Percentiles rank a stretch among this genome's conserved stretches.
phyloP scores from a whole-genome alignment of 2,329 filamentous ascomycete species.

The Penicillium sp. region DNA sequence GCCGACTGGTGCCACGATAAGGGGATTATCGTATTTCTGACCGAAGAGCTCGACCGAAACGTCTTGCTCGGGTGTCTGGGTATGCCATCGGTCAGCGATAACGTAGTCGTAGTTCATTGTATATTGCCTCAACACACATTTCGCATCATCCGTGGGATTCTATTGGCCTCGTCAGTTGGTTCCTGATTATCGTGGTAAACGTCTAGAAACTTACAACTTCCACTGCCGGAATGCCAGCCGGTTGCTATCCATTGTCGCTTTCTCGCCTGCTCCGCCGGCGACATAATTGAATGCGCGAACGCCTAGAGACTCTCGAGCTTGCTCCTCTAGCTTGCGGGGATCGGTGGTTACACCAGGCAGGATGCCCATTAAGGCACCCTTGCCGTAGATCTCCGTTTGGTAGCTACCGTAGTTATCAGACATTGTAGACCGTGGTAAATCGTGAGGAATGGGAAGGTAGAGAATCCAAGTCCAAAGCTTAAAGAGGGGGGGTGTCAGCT shows the following conservation, averaged over 20 bases:
- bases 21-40: slow-evolving; percentile 47
- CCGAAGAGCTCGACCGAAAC: slow-evolving; percentile 55
- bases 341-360: slow-evolving; percentile 58
- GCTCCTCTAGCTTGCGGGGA: slow-evolving; percentile 55
- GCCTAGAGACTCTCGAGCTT: slow-evolving; percentile 51
- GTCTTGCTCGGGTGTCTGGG: slow-evolving; percentile 41
- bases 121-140: slow-evolving; percentile 18
- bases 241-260: slow-evolving; percentile 60
- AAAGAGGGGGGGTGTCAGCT: not conserved
- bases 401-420: slow-evolving; percentile 45
- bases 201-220: slow-evolving; percentile 37
- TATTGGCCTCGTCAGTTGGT: slow-evolving; percentile 23
- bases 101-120: not conserved
- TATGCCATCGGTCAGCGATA: not conserved
- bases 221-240: slow-evolving; percentile 55
- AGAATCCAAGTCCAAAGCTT: not conserved
- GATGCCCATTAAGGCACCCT: slow-evolving; percentile 50
- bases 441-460: not conserved
- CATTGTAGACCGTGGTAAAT: slow-evolving; percentile 19
- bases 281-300: slow-evolving; percentile 58
- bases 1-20: slow-evolving; percentile 66
- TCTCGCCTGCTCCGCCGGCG: slow-evolving; percentile 60
- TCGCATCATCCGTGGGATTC: slow-evolving; percentile 53
- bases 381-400: slow-evolving; percentile 50
- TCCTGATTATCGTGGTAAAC: not conserved